Evolutionary conservation across 495 filamentous ascomycete species (phyloP).

Genomic region (Apiosordaria backusii): DNA sequence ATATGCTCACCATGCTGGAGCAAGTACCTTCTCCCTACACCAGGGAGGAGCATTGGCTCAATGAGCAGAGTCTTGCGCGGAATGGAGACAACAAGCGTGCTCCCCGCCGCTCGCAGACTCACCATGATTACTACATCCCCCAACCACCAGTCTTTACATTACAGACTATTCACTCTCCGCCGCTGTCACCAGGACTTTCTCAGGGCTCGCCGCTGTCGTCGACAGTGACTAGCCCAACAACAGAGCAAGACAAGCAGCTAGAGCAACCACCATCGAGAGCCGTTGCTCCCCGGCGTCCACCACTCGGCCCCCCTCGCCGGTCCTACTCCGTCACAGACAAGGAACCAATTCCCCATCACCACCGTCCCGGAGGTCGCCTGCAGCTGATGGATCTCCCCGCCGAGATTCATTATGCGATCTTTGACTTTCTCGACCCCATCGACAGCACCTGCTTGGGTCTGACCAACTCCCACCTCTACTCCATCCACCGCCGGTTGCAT

Average conservation of each 20-base stretch:
- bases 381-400: slow-evolving; percentile 49
- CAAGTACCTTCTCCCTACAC: slow-evolving; percentile 14
- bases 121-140: slow-evolving; percentile 31
- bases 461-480: slow-evolving; percentile 48
- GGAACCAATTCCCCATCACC: slow-evolving; percentile 41
- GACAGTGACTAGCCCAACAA: neutral
- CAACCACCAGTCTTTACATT: slow-evolving; percentile 19
- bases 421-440: slow-evolving; percentile 52
- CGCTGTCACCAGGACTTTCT: neutral
- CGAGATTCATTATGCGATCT: slow-evolving; percentile 56
- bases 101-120: slow-evolving; percentile 35
- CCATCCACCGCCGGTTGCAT: slow-evolving; percentile 48
- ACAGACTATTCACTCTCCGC: slow-evolving; percentile 21
- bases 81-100: slow-evolving; percentile 16
- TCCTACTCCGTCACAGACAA: slow-evolving; percentile 51
- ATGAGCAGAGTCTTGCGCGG: slow-evolving; percentile 21
- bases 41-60: slow-evolving; percentile 31
- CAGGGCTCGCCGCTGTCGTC: neutral
- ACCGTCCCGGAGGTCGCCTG: slow-evolving; percentile 34
- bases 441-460: slow-evolving; percentile 54
- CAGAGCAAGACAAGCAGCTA: slow-evolving; percentile 2
- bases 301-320: slow-evolving; percentile 34
- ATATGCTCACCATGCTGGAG: neutral
- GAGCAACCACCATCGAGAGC: neutral
- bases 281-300: slow-evolving; percentile 20